These are phyloP conservation scores for Arthrobotrys entomopaga DNA, from an alignment of 2,329 filamentous ascomycete species.

Conservation along the genomic window DNA sequence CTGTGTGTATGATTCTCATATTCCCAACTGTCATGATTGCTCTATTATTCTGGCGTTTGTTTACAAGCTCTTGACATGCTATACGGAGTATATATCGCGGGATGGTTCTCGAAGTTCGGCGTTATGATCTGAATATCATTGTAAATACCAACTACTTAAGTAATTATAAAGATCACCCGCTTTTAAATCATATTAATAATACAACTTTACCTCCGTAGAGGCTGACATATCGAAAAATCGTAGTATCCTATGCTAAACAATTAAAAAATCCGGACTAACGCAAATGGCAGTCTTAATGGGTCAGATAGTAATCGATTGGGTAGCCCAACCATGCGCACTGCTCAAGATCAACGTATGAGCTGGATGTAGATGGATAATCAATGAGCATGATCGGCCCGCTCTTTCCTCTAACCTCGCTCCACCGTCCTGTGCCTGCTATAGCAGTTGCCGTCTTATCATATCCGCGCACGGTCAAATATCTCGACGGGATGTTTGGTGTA, in stretches of 20 bases:
- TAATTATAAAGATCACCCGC: too few relatives aligned
- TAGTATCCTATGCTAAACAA: background rate
- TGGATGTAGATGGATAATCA: slow-evolving; percentile 64
- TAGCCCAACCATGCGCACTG: slow-evolving; percentile 67
- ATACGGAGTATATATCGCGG: too few relatives aligned
- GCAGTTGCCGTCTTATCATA: slow-evolving; percentile 64
- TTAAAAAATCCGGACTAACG: background rate
- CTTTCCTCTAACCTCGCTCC: slow-evolving; percentile 62
- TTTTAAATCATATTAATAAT: too few relatives aligned
- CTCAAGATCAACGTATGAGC: slow-evolving; percentile 65
- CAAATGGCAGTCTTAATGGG: slow-evolving; percentile 41
- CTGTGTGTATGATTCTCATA: slow-evolving; percentile 8
- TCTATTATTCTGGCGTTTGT: background rate
- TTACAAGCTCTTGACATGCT: too few relatives aligned
- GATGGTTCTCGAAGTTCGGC: too few relatives aligned
- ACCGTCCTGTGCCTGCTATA: slow-evolving; percentile 62
- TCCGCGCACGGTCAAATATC: slow-evolving; percentile 65
- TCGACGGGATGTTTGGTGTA: slow-evolving; percentile 66
- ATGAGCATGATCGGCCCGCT: slow-evolving; percentile 63
- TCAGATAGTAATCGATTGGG: slow-evolving; percentile 64
- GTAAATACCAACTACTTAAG: too few relatives aligned
- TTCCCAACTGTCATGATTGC: slow-evolving; percentile 13
- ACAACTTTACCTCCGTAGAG: background rate
- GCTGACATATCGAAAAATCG: background rate
- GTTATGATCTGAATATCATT: too few relatives aligned